phyloP scores from a whole-genome alignment of 768 basidiomycete species.

The Gymnopilus junonius region DNA sequence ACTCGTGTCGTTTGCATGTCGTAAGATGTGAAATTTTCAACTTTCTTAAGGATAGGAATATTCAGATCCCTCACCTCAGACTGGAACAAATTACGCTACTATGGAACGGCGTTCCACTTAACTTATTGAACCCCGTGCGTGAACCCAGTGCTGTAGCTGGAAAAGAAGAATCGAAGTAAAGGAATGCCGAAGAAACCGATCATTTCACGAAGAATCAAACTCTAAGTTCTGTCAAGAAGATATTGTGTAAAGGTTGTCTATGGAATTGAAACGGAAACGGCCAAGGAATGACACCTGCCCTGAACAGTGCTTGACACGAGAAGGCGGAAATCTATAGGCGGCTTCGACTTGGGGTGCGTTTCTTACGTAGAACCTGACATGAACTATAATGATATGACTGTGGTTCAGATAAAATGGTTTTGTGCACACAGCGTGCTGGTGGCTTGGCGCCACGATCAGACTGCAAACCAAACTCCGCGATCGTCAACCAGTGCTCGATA shows the following conservation, averaged over 20 bases:
- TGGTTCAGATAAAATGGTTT: background rate
- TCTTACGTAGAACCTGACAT: background rate
- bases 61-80: too few species aligned
- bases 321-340: background rate
- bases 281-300: background rate
- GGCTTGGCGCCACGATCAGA: background rate
- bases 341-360: background rate
- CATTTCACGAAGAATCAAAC: background rate
- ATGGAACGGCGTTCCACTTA: too few species aligned
- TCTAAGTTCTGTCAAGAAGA: background rate
- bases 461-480: conserved; percentile 8
- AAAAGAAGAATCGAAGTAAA: conserved; percentile 1
- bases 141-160: background rate
- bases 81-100: too few species aligned
- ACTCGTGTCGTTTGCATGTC: too few species aligned
- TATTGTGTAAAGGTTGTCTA: conserved; percentile 5
- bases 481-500: conserved; percentile 5
- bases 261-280: conserved; percentile 4
- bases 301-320: background rate
- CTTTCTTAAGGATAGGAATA: too few species aligned
- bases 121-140: background rate
- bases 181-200: background rate
- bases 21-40: too few species aligned
- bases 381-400: background rate
- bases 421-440: background rate